phyloP scores from a whole-genome alignment of 768 basidiomycete species.

The Boletus tomentosulus region DNA sequence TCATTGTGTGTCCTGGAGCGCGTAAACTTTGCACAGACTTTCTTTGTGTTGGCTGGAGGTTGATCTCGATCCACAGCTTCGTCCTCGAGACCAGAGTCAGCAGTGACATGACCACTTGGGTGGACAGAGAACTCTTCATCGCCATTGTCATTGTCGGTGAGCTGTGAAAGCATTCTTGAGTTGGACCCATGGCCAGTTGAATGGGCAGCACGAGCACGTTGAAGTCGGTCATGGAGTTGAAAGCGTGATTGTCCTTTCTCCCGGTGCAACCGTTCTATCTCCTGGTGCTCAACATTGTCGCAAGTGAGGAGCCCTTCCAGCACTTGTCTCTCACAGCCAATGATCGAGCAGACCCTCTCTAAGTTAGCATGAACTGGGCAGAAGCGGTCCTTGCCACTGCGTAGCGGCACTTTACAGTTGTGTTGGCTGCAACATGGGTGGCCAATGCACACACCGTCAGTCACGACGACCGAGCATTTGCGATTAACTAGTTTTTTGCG shows the following conservation, averaged over 20 bases:
- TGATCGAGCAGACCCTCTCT: background rate
- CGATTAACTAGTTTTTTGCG: background rate
- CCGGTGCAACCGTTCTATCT: background rate
- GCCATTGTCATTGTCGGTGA: background rate
- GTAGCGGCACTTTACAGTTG: no score
- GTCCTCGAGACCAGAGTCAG: no score
- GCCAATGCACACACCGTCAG: no score
- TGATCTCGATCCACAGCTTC: no score
- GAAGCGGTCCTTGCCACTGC: background rate
- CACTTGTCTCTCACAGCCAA: background rate
- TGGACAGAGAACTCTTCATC: background rate
- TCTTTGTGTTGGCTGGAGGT: background rate
- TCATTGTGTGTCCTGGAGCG: background rate
- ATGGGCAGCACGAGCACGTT: background rate
- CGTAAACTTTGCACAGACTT: background rate
- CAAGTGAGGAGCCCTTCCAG: background rate
- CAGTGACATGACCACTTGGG: background rate
- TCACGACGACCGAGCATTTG: background rate
- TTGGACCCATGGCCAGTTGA: background rate
- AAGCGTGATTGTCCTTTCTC: constrained; percentile 3
- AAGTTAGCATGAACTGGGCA: background rate
- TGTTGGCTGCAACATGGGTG: no score
- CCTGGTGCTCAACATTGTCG: background rate
- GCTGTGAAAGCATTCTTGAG: background rate
- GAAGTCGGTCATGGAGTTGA: background rate